Conservation (phyloP, 768 basidiomycete genomes). For the Hirschioporus abietinus region DNA sequence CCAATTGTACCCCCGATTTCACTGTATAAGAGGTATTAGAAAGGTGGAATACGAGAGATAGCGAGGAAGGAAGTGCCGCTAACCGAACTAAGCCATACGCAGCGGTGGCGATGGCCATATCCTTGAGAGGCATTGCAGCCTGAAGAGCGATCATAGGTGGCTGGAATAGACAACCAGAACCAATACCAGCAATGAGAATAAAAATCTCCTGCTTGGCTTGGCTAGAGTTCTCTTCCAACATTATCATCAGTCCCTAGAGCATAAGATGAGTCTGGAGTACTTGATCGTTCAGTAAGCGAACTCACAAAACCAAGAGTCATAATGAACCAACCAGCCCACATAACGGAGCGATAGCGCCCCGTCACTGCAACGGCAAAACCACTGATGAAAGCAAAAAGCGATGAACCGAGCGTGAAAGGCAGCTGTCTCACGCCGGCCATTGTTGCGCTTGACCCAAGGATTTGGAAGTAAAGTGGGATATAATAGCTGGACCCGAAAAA, state of each 20-base stretch:
- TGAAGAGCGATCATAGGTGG: constrained; percentile 34
- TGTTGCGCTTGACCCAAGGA: constrained; percentile 33
- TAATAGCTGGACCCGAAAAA: constrained; percentile 31
- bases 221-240: constrained; percentile 27
- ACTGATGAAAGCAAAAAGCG: constrained; percentile 17
- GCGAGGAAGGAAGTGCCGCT: neutral
- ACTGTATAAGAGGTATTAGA: constrained; percentile 11
- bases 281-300: constrained; percentile 10
- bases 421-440: constrained; percentile 30
- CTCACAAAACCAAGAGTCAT: constrained; percentile 25
- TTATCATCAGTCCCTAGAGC: constrained; percentile 10
- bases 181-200: constrained; percentile 27
- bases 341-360: constrained; percentile 26
- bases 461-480: constrained; percentile 37
- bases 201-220: constrained; percentile 29
- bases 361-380: constrained; percentile 23
- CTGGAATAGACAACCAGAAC: constrained; percentile 32
- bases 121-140: constrained; percentile 39
- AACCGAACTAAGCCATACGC: constrained; percentile 30
- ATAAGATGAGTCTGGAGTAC: neutral
- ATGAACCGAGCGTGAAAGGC: constrained; percentile 26
- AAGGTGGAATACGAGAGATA: neutral
- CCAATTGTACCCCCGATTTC: constrained; percentile 18
- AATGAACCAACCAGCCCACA: constrained; percentile 23
- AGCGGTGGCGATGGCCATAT: constrained; percentile 38